Base-by-base conservation (phyloP, 306 rosid genomes). In the Quercus variabilis region DNA sequence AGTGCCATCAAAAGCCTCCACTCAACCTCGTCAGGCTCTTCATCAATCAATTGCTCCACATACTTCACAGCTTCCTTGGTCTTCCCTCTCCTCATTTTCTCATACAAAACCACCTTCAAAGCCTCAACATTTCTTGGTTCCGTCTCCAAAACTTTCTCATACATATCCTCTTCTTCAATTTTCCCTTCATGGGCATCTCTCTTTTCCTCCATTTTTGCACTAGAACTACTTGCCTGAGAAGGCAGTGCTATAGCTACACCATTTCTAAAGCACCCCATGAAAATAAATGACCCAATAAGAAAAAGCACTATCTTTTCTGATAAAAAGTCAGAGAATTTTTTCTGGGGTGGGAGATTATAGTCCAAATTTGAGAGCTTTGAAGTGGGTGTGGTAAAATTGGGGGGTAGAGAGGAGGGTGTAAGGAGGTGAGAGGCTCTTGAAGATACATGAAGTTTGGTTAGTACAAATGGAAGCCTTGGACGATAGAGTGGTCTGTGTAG, bases 1-100 rank as follows among this genome's bases (percentile, higher is more conserved):
- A 92, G 88, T 17, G 99, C 97, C 60, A 86, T 67, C 90, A 94
- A 82, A 77, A 94, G 97, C 86, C 85, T 86, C 99, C 99, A 94
- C 60, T 94, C 97, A 70, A 90, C 90, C 69, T 88, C 97, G 2
- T 90, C 73, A 0, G 99, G 97, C 80, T 94, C 93, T 46, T 65
- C 79, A 56, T 83, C 85, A 83, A 86, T 89, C 89, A 94, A 81
- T 80, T 52, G 87, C 92, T 88, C 92, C 79, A 91, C 97, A 76
- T 89, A 90, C 76, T 87, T 87, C 71, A 92, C 84, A 76, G 97
- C 97, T 78, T 90, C 91, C 64, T 85, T 79, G 1, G 93, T 81
- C 69, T 92, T 80, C 35, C 98, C 93, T 78, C 84, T 92, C 88
- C 91, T 88, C 84, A 94, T 87, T 77, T 91, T 92, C 74, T 83